These are phyloP conservation scores for Pythium chondricola DNA, from an alignment of 352 stramenopile genomes.

Conservation along the genomic window DNA sequence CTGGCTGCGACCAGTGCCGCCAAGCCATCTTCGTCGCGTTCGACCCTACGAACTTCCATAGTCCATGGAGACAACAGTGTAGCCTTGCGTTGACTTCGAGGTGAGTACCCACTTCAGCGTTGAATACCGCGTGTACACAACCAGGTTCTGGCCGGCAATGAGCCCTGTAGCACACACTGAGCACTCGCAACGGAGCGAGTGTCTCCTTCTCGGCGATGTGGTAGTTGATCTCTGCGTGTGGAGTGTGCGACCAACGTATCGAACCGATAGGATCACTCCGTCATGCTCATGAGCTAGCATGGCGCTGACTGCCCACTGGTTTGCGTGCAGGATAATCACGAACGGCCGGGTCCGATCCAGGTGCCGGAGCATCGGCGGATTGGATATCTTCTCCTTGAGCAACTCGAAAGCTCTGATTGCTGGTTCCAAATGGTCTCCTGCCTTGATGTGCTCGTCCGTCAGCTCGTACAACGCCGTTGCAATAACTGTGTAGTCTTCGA, in stretches of 20 bases:
- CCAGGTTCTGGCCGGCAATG: background rate
- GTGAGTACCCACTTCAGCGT: background rate
- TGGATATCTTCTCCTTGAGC: slow-evolving; percentile 19
- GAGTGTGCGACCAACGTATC: background rate
- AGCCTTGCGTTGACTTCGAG: background rate
- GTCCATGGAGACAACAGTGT: slow-evolving; percentile 1
- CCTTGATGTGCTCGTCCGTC: slow-evolving; percentile 11
- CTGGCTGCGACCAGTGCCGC: slow-evolving; percentile 1
- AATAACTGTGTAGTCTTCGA: slow-evolving; percentile 14
- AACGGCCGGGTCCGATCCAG: slow-evolving; percentile 12
- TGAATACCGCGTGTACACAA: background rate
- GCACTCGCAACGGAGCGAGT: background rate
- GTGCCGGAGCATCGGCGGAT: slow-evolving; percentile 11
- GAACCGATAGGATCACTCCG: slow-evolving; percentile 5
- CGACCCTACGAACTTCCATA: background rate
- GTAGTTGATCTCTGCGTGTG: background rate
- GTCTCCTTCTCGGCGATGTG: background rate
- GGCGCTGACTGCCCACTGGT: slow-evolving; percentile 19
- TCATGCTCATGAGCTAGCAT: slow-evolving; percentile 26
- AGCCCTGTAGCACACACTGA: background rate
- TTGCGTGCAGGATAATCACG: slow-evolving; percentile 17
- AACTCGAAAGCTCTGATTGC: slow-evolving; percentile 16
- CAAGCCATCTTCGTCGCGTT: slow-evolving; percentile 5
- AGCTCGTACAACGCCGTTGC: slow-evolving; percentile 12
- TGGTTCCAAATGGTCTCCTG: slow-evolving; percentile 7